A percentile compares a stretch with the other conserved stretches of the same genome.
phyloP scores from a whole-genome alignment of 345 rosid species.

The Euphorbia tirucalli region DNA sequence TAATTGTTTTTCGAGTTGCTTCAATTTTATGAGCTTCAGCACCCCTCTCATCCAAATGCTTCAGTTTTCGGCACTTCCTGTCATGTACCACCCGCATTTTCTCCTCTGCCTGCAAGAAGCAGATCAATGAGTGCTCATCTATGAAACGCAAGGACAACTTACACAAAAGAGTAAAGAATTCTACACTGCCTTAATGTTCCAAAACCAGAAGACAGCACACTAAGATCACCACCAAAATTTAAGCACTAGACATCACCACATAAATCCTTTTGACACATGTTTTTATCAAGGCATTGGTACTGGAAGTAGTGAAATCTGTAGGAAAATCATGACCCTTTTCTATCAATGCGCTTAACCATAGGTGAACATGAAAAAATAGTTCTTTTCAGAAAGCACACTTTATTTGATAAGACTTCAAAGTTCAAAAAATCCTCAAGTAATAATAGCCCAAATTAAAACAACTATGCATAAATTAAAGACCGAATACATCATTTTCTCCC shows the following conservation, averaged over 20 bases:
- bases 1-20: constrained; percentile 47
- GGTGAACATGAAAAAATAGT: background rate
- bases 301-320: background rate
- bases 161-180: background rate
- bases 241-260: background rate
- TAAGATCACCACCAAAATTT: constrained; percentile 7
- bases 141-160: constrained; percentile 6
- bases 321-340: background rate
- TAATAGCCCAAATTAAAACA: background rate
- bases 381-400: background rate
- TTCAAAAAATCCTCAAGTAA: no score
- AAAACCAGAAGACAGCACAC: constrained; percentile 4
- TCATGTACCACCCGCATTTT: constrained; percentile 81
- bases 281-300: background rate
- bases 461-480: no score
- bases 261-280: background rate
- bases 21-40: constrained; percentile 71
- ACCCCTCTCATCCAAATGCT: constrained; percentile 74
- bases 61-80: constrained; percentile 64
- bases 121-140: background rate
- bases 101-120: constrained; percentile 69
- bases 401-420: background rate
- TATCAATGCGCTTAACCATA: background rate
- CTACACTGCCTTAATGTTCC: background rate
- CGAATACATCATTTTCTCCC: no score